Conservation (phyloP, 1,284 basidiomycete genomes). For the Malassezia equina region DNA sequence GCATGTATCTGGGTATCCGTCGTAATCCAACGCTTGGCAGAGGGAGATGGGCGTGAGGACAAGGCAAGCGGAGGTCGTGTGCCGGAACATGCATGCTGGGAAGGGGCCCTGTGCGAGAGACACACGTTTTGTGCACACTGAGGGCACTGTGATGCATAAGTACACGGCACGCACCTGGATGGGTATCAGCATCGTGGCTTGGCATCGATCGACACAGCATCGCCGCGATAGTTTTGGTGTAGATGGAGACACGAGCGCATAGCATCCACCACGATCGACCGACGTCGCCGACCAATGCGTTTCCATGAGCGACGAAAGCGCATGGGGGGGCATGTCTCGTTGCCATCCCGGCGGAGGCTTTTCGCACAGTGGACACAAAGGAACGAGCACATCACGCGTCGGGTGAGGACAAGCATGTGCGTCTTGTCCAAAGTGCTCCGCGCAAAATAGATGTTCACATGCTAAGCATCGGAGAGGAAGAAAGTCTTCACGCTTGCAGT, state of each 20-base stretch:
- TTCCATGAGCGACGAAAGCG: neutral
- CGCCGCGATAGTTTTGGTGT: neutral
- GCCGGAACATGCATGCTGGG: constrained; percentile 7
- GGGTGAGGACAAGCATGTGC: neutral
- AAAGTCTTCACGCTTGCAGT: constrained; percentile 15
- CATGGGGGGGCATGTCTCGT: neutral
- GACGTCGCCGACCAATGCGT: constrained; percentile 1
- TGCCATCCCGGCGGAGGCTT: constrained; percentile 13
- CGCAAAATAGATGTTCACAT: constrained; percentile 9
- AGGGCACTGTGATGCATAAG: constrained; percentile 8
- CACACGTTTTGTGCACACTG: neutral
- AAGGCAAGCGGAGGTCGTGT: neutral
- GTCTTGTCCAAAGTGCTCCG: constrained; percentile 4
- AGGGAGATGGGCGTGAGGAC: neutral
- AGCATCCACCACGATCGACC: constrained; percentile 6
- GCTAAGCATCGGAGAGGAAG: constrained; percentile 10
- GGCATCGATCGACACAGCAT: neutral
- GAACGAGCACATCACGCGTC: constrained; percentile 3
- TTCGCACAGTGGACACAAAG: constrained; percentile 10
- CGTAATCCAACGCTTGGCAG: neutral
- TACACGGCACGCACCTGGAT: neutral
- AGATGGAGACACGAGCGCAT: neutral
- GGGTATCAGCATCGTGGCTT: neutral
- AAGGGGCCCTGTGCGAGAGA: constrained; percentile 6
- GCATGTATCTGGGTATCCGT: neutral